Evolutionary conservation across 352 stramenopile genomes (phyloP), one percentile per base, ranked within the genome.

Genomic region (Globisporangium spiculum): DNA sequence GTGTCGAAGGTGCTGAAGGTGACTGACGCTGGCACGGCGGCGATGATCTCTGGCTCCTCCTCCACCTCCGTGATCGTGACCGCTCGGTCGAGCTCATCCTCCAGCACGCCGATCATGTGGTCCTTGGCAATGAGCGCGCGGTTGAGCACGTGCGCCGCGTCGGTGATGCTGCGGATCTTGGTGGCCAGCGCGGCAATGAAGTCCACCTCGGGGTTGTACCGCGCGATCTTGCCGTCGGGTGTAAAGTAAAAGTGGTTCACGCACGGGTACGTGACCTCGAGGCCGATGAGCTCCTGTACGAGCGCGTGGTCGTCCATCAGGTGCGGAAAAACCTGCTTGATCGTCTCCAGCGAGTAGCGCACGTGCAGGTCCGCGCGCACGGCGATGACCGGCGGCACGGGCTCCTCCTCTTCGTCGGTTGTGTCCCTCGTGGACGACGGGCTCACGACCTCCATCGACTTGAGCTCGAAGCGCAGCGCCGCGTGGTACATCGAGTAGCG

Each of bases 401-500:
- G 38, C 22, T 64, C 73, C 5, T 74, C 38, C n/a, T 64, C 30
- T 10, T 52, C 22, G 8, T 27, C 55, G 0, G 10, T 30, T 5
- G 26, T 8, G 14, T 9, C 44, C 18, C 44, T 52, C 44, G 2
- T 5, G 4, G 4, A 7, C 22, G 12, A 46, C 16, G 7, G 32
- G 4, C 53, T 68, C 38, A 76, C 44, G 22, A 88, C 52, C 22
- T 77, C 71, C 41, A 88, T 59, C 27, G 79, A 81, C 57, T 72
- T 77, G 63, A 89, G 72, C 9, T 73, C 73, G 69, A 77, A 87
- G 52, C 75, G 58, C n/a, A 91, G 74, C 12, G 72, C 63, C 1
- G 72, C 63, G 64, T 86, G 72, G 60, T 75, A 85, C 20, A 76
- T 55, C n/a, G 79, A 84, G 70, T 91, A 88, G 48, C 77, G 78